Base-by-base conservation (phyloP, 164 flowering plant species). In the Chimonanthus praecox region DNA sequence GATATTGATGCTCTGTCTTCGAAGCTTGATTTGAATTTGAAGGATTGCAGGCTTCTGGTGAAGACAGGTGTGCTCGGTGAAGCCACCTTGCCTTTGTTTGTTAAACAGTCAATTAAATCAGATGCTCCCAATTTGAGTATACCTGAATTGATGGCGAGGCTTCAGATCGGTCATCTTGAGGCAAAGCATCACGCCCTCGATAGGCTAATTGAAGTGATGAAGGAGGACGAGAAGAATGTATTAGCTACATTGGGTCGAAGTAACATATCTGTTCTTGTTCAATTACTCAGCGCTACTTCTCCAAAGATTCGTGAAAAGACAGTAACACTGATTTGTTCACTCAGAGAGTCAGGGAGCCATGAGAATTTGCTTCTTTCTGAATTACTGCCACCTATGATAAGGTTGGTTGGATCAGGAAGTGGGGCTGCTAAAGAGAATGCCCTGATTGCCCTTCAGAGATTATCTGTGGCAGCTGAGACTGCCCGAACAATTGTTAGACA, bases 91-190 rank as follows among this genome's bases (percentile, higher is more conserved):
- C 89, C 94, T 66, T 74, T 81, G 50, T 43, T 82, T 13, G 67
- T 74, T 21, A 69, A 80, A 3, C 79, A 69, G 21, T 77, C 87
- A 5, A 44, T 76, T 0, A 88, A 87, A 70, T 72, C 84, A 0
- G 91, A 85, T 65, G 74, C 78, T 6, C 16, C 46, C 9, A 76
- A 68, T 65, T 68, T 78, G 64, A 83, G 81, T 68, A 63, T 88
- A 18, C 79, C 87, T 72, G 98, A 92, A 76, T 80, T 94, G 78
- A 85, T 94, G 6, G 98, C 97, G 3, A 79, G 98, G 47, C 97
- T 94, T 84, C 98, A 94, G 83, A 94, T 94, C 46, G 98, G 98
- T 15, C 92, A 89, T 68, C 81, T 89, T 82, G 94, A 94, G 76
- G 83, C 95, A 1, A 92, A 94, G 76, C 97, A 88, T 68, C 83